phyloP scores from a whole-genome alignment of 106 monocot species.

The Acorus gramineus region DNA sequence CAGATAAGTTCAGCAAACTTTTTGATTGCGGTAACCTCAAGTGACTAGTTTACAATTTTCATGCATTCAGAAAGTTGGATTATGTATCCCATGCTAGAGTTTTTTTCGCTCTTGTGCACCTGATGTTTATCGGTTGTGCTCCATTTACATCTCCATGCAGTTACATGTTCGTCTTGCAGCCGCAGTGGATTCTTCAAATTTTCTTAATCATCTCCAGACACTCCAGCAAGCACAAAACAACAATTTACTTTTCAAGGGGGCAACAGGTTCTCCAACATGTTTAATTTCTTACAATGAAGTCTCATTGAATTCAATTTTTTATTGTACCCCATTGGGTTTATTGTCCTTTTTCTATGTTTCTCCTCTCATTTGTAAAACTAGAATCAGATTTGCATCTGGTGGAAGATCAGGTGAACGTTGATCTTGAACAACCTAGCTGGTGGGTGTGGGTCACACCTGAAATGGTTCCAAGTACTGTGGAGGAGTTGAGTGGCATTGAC shows the following conservation, averaged over 20 bases:
- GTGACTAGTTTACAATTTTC: too few species aligned
- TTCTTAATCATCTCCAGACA: constrained; percentile 44
- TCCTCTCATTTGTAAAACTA: constrained; percentile 4
- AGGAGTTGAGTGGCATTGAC: constrained; percentile 79
- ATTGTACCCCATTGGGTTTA: background rate
- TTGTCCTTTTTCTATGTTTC: background rate
- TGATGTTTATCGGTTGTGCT: too few species aligned
- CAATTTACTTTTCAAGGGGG: constrained; percentile 16
- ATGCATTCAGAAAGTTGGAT: too few species aligned
- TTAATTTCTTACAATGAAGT: background rate
- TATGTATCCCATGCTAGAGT: too few species aligned
- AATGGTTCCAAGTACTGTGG: constrained; percentile 30
- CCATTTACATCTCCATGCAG: constrained; percentile 26
- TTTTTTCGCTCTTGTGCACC: too few species aligned
- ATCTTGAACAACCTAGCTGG: constrained; percentile 38
- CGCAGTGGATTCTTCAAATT: constrained; percentile 52
- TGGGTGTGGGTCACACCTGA: constrained; percentile 75
- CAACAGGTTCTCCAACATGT: constrained; percentile 4
- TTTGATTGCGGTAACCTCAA: too few species aligned
- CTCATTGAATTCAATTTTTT: background rate
- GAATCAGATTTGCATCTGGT: constrained; percentile 20
- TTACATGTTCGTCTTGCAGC: constrained; percentile 50
- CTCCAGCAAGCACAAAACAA: constrained; percentile 24
- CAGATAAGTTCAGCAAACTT: too few species aligned
- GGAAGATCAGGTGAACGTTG: constrained; percentile 31